Percentiles rank a stretch among this genome's conserved stretches.
Conservation (phyloP, 2,329 filamentous ascomycete genomes). For the Fusarium incarnatum region DNA sequence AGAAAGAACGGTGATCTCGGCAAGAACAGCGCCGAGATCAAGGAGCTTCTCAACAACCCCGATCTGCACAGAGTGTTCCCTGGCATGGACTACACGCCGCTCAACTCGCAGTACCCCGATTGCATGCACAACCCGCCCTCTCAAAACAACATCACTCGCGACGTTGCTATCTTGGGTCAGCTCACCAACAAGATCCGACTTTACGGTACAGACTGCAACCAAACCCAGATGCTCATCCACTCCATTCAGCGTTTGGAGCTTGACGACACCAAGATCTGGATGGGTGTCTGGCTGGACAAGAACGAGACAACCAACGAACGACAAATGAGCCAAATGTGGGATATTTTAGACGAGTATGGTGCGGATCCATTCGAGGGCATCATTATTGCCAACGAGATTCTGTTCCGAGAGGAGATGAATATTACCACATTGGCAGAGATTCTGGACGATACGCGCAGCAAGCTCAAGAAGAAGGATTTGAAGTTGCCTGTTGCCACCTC, state of each 20-base stretch:
- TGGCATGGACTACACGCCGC: slow-evolving; percentile 93
- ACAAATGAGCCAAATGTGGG: slow-evolving; percentile 86
- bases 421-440: slow-evolving; percentile 70
- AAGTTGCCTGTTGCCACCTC: slow-evolving; percentile 85
- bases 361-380: slow-evolving; percentile 79
- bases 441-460: slow-evolving; percentile 75
- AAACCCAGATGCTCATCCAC: slow-evolving; percentile 92
- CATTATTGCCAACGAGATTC: slow-evolving; percentile 84
- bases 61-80: slow-evolving; percentile 93
- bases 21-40: slow-evolving; percentile 82
- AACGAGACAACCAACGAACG: slow-evolving; percentile 86
- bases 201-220: slow-evolving; percentile 97
- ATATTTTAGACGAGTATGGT: slow-evolving; percentile 78
- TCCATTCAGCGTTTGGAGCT: slow-evolving; percentile 81
- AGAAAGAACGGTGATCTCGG: slow-evolving; percentile 75
- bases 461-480: slow-evolving; percentile 75
- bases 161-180: slow-evolving; percentile 89
- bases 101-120: slow-evolving; percentile 89
- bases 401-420: slow-evolving; percentile 82
- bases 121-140: slow-evolving; percentile 82
- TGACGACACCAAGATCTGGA: slow-evolving; percentile 85
- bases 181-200: slow-evolving; percentile 88
- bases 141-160: slow-evolving; percentile 94
- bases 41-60: slow-evolving; percentile 81
- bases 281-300: slow-evolving; percentile 91